Base-by-base conservation (phyloP, 2,329 filamentous ascomycete genomes). In the Phialemonium atrogriseum region DNA sequence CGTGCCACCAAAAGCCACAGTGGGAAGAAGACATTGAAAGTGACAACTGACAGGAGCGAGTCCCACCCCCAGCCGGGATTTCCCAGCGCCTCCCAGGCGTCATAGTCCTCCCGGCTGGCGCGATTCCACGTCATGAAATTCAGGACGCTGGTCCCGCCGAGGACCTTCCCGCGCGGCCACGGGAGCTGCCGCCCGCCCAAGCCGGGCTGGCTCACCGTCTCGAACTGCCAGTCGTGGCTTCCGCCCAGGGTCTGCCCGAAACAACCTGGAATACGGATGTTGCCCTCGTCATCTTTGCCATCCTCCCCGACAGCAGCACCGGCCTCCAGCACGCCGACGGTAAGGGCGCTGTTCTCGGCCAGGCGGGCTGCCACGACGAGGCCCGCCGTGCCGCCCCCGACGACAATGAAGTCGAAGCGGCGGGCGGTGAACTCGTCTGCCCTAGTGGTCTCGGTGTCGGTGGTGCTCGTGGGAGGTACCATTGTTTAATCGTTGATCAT, bases 91-190 rank as follows among this genome's bases (percentile, higher is more conserved):
- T 64, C 66, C 74, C 74, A 80, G 0, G 60, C 62, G 48, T 79
- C 66, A 27, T 71, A 68, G 26, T 74, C 69, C 21, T 57, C 56
- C 21, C 45, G 52, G 29, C 55, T 59, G 6, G 60, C 67, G 19
- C 66, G 59, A 32, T 61, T 62, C 57, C 61, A 64, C 28, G 72
- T 67, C 67, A 76, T 70, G 39, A 68, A 71, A 40, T 78, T 77
- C 28, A 79, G 60, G 0, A 69, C 69, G 11, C 65, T 71, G 6
- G 76, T 75, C 6, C 79, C 80, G 12, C 80, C 80, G 0, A 84
- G 60, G 1, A 73, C 66, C 35, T 55, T 64, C 6, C 65, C 65
- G 10, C 62, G 48, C 1, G 59, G 55, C 55, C 57, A 66, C 8
- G 54, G 42, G 14, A 68, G 42, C 17, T 30, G 48, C 27, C 66